phyloP scores from a whole-genome alignment of 257 asterid species.

The Scutellaria barbata region DNA sequence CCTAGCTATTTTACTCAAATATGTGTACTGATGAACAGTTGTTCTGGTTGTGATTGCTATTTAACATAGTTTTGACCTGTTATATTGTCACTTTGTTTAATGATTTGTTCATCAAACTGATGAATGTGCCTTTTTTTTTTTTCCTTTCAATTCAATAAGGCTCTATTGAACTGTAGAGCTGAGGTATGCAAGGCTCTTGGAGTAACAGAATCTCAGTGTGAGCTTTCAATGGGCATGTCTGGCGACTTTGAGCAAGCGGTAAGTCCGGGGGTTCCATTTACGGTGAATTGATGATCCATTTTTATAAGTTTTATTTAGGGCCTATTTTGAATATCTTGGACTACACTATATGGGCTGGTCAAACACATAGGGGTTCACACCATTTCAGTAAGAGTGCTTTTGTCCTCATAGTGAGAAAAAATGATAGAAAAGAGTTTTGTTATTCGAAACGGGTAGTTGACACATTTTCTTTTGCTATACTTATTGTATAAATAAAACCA shows the following conservation, averaged over 20 bases:
- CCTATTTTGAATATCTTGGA: too few relatives aligned
- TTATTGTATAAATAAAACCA: too few relatives aligned
- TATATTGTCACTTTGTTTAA: not conserved
- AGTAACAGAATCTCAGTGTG: slow-evolving; percentile 63
- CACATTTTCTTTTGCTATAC: too few relatives aligned
- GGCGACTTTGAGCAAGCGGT: slow-evolving; percentile 92
- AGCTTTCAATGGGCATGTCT: slow-evolving; percentile 96
- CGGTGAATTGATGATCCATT: not conserved
- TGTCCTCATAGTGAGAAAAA: too few relatives aligned
- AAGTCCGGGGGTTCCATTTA: slow-evolving; percentile 20
- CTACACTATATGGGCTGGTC: too few relatives aligned
- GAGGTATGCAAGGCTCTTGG: slow-evolving; percentile 80
- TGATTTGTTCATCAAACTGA: slow-evolving; percentile 25
- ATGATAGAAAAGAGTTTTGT: too few relatives aligned
- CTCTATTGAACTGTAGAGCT: slow-evolving; percentile 69
- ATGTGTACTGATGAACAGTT: not conserved
- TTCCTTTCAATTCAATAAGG: slow-evolving; percentile 47
- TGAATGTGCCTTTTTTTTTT: not conserved
- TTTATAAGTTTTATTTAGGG: not conserved
- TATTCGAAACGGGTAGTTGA: too few relatives aligned
- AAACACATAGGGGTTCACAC: too few relatives aligned
- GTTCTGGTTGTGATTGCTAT: not conserved
- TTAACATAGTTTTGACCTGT: not conserved
- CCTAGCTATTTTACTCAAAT: not conserved
- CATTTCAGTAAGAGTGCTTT: too few relatives aligned